Evolutionary conservation across 2,329 filamentous ascomycete genomes (phyloP).

Genomic region (Grosmannia huntii): DNA sequence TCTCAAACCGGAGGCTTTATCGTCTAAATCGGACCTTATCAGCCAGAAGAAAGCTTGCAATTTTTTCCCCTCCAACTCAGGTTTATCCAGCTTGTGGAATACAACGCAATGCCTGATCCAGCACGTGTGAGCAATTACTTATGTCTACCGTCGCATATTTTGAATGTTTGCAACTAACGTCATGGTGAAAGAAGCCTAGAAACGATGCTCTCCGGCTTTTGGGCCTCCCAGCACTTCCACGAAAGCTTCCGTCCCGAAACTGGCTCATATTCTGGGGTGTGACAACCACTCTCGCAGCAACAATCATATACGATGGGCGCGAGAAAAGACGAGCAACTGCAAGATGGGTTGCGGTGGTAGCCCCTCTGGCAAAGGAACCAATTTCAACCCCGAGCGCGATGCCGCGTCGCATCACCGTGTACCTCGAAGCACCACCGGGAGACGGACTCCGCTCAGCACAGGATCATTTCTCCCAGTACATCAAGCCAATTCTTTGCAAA

Average conservation of each 20-base stretch:
- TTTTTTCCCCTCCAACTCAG: background rate
- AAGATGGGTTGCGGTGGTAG: slow-evolving; percentile 77
- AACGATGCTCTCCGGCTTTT: slow-evolving; percentile 70
- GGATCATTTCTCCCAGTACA: slow-evolving; percentile 90
- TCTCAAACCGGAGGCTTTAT: background rate
- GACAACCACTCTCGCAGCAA: slow-evolving; percentile 62
- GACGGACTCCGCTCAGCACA: slow-evolving; percentile 76
- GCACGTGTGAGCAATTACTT: background rate
- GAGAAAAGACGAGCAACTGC: slow-evolving; percentile 76
- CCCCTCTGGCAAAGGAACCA: slow-evolving; percentile 68
- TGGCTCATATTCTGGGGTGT: slow-evolving; percentile 93
- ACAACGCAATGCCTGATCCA: background rate
- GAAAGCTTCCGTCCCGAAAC: slow-evolving; percentile 83
- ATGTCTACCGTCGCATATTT: background rate
- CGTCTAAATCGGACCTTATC: background rate
- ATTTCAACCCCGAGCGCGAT: slow-evolving; percentile 56
- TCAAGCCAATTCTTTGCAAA: slow-evolving; percentile 83
- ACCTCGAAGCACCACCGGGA: slow-evolving; percentile 72
- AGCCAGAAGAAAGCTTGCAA: background rate
- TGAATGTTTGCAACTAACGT: background rate
- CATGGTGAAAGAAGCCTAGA: slow-evolving; percentile 19
- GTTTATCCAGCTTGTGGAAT: background rate
- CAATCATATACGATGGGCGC: slow-evolving; percentile 82
- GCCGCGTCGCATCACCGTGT: slow-evolving; percentile 75
- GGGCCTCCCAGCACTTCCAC: slow-evolving; percentile 72